A percentile compares a stretch with the other conserved stretches of the same genome.
phyloP scores from a whole-genome alignment of 78 protist species.

The Cyanophora paradoxa region DNA sequence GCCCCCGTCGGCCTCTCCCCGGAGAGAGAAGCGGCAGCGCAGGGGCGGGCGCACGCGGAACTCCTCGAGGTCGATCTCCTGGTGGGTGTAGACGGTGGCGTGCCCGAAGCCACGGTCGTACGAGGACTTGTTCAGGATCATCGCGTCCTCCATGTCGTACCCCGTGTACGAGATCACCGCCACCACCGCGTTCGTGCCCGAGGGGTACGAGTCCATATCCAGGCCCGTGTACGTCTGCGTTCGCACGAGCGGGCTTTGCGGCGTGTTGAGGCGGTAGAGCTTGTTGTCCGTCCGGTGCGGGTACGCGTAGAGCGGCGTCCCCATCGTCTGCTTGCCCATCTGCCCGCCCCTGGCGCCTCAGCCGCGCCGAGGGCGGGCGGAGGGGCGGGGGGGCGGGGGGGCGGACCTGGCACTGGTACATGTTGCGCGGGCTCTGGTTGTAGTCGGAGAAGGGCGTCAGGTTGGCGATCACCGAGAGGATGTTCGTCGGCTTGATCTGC shows the following conservation, averaged over 20 bases:
- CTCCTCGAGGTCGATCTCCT: slow-evolving; percentile 39
- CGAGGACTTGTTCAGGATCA: slow-evolving; percentile 91
- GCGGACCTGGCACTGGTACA: slow-evolving; percentile 99
- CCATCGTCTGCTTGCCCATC: slow-evolving; percentile 83
- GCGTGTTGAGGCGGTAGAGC: slow-evolving; percentile 69
- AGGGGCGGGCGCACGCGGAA: too few species aligned
- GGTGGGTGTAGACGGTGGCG: slow-evolving; percentile 87
- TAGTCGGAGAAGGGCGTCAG: slow-evolving; percentile 96
- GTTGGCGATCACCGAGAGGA: slow-evolving; percentile 82
- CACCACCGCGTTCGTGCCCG: slow-evolving; percentile 94
- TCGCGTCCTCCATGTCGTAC: slow-evolving; percentile 99
- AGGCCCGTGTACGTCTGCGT: slow-evolving; percentile 10
- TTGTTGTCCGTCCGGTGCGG: slow-evolving; percentile 90
- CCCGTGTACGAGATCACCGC: slow-evolving; percentile 98
- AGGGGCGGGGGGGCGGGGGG: too few species aligned
- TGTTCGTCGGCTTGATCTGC: slow-evolving; percentile 70
- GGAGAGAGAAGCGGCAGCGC: too few species aligned
- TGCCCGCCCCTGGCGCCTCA: too few species aligned
- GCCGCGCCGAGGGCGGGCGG: too few species aligned
- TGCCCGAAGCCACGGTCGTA: slow-evolving; percentile 95
- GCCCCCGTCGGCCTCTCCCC: too few species aligned
- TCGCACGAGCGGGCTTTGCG: slow-evolving; percentile 73
- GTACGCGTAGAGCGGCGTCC: slow-evolving; percentile 65
- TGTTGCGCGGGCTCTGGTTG: slow-evolving; percentile 96
- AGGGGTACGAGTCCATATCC: too few species aligned